phyloP scores from a whole-genome alignment of 352 stramenopile genomes.

The Phytophthora crassamura region DNA sequence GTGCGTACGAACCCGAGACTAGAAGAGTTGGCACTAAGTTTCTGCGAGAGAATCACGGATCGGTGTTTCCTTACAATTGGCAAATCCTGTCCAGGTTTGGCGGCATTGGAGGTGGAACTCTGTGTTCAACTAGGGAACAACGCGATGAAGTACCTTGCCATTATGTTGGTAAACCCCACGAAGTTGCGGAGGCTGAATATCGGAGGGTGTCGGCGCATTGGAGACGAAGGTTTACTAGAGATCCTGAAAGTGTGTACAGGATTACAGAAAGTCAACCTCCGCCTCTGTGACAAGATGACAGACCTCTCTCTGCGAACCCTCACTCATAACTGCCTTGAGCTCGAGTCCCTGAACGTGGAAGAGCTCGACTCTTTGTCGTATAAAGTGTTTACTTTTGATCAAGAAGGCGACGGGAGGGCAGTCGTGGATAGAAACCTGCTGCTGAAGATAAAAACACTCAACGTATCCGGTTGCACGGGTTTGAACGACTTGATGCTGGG shows the following conservation, averaged over 20 bases:
- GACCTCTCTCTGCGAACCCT: conserved; percentile 70
- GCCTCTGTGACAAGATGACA: conserved; percentile 85
- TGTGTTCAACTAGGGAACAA: conserved; percentile 67
- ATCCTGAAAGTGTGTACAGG: conserved; percentile 66
- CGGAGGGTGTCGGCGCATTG: conserved; percentile 77
- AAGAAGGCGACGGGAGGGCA: conserved; percentile 78
- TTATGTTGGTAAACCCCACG: conserved; percentile 43
- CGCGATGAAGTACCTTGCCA: conserved; percentile 66
- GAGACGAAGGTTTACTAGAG: conserved; percentile 79
- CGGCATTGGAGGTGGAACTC: conserved; percentile 59
- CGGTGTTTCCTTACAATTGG: conserved; percentile 61
- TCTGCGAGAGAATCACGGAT: conserved; percentile 75
- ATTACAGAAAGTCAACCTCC: conserved; percentile 78
- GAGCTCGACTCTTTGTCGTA: conserved; percentile 77
- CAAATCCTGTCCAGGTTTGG: conserved; percentile 52
- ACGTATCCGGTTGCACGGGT: conserved; percentile 69
- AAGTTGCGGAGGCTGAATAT: conserved; percentile 79
- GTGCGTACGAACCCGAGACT: conserved; percentile 58
- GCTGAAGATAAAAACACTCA: conserved; percentile 63
- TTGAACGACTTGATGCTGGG: conserved; percentile 80
- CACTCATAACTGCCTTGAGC: conserved; percentile 86
- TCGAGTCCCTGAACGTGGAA: conserved; percentile 84
- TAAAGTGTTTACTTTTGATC: conserved; percentile 87
- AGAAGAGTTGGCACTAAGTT: conserved; percentile 64
- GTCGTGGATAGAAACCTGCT: conserved; percentile 85